These are phyloP conservation scores for Tulasnella sp. DNA, from an alignment of 768 basidiomycete genomes.

Conservation along the genomic window DNA sequence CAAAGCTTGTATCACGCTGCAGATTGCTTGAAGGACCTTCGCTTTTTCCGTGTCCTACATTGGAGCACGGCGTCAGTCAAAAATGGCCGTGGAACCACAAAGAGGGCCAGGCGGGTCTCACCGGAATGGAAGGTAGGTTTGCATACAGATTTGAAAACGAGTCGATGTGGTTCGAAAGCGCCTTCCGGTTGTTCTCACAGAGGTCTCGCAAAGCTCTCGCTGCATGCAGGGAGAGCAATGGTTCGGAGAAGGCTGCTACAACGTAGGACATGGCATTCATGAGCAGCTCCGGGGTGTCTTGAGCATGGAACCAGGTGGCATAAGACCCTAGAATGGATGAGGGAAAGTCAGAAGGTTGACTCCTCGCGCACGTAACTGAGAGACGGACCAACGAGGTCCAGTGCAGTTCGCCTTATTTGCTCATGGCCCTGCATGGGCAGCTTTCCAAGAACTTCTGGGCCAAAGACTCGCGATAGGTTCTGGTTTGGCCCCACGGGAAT, in stretches of 20 bases:
- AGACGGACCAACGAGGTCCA: constrained; percentile 64
- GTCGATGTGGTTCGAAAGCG: constrained; percentile 73
- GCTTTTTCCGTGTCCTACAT: constrained; percentile 74
- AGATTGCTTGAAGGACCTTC: constrained; percentile 88
- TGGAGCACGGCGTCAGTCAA: constrained; percentile 1
- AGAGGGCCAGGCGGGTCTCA: constrained; percentile 38
- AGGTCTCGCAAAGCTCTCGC: constrained; percentile 79
- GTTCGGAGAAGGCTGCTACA: constrained; percentile 64
- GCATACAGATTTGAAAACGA: constrained; percentile 84
- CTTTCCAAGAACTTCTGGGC: constrained; percentile 61
- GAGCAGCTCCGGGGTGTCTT: constrained; percentile 42
- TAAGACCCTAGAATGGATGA: constrained; percentile 51
- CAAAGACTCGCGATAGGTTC: constrained; percentile 63
- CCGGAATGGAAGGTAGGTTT: constrained; percentile 66
- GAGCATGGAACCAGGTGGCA: constrained; percentile 73
- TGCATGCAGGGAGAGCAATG: constrained; percentile 60
- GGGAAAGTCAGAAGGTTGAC: background rate
- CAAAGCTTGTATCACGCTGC: constrained; percentile 88
- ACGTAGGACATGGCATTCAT: constrained; percentile 66
- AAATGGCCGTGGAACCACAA: background rate
- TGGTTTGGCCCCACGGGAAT: constrained; percentile 55
- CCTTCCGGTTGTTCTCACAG: constrained; percentile 85
- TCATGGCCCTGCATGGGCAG: constrained; percentile 61
- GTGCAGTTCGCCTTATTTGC: constrained; percentile 66
- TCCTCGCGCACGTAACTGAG: background rate